These are phyloP conservation scores for Xylaria sp. DNA, from an alignment of 2,329 filamentous ascomycete species.

Conservation along the genomic window DNA sequence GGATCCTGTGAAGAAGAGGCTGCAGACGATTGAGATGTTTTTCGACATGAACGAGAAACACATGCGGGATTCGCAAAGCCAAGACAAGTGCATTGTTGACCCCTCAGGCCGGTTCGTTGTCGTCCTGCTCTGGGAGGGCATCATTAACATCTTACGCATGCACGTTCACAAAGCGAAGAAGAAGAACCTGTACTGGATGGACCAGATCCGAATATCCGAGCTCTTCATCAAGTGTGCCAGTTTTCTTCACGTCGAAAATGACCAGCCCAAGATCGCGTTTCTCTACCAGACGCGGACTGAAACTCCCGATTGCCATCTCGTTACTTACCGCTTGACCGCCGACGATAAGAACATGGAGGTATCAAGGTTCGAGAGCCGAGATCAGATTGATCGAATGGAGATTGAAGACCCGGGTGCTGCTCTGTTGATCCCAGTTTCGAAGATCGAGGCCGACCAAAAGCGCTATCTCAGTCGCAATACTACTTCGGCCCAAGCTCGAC, in stretches of 20 bases:
- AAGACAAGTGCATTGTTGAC: constrained; percentile 78
- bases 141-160: constrained; percentile 51
- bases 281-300: constrained; percentile 52
- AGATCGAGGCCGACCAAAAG: constrained; percentile 50
- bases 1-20: constrained; percentile 53
- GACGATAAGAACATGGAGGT: constrained; percentile 53
- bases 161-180: constrained; percentile 41
- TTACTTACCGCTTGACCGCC: constrained; percentile 53
- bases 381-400: constrained; percentile 50
- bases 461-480: constrained; percentile 55
- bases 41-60: constrained; percentile 52
- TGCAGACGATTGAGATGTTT: constrained; percentile 49
- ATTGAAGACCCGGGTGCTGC: constrained; percentile 52
- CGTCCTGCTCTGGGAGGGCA: constrained; percentile 56
- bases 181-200: constrained; percentile 44
- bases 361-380: constrained; percentile 50
- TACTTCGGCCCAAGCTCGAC: constrained; percentile 48
- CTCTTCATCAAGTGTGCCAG: constrained; percentile 55
- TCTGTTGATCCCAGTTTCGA: constrained; percentile 58
- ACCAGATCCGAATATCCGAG: constrained; percentile 53
- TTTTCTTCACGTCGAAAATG: constrained; percentile 54
- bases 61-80: constrained; percentile 73
- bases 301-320: constrained; percentile 49
- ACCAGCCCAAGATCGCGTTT: constrained; percentile 53
- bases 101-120: constrained; percentile 61